Evolutionary conservation across 2,329 filamentous ascomycete species (phyloP).

Genomic region (Lojkania enalia): DNA sequence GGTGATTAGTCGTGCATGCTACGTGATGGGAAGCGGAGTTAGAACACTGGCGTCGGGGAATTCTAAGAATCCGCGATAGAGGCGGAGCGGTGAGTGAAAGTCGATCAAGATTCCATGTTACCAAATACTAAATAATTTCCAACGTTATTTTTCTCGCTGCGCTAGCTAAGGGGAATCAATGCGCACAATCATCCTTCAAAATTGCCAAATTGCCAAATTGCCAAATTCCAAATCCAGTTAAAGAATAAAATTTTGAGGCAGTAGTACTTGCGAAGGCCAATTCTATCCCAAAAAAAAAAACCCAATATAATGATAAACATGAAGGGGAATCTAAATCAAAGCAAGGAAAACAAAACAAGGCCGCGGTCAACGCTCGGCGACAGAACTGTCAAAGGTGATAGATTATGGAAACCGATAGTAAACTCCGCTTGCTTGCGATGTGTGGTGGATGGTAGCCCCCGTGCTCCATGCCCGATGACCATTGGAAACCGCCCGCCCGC

Average conservation of each 20-base stretch:
- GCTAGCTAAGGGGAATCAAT: constrained; percentile 7
- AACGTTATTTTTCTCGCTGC: too few species aligned
- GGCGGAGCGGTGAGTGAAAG: too few species aligned
- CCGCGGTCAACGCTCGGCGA: constrained; percentile 27
- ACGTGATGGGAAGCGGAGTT: too few species aligned
- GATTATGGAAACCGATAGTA: constrained; percentile 1
- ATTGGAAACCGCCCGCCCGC: constrained; percentile 19
- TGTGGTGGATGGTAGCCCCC: constrained; percentile 2
- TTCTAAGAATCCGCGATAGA: too few species aligned
- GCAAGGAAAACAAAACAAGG: constrained; percentile 9
- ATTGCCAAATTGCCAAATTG: too few species aligned
- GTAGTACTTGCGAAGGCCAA: background rate
- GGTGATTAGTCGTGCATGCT: too few species aligned
- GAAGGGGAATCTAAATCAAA: constrained; percentile 14
- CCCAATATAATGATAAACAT: constrained; percentile 8
- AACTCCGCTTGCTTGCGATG: constrained; percentile 1
- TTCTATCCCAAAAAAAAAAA: constrained; percentile 8
- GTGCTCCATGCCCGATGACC: constrained; percentile 7
- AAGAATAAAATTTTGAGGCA: background rate
- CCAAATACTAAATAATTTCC: too few species aligned
- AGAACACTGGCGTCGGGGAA: too few species aligned
- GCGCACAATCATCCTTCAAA: background rate
- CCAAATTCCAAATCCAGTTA: background rate
- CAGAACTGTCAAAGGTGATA: constrained; percentile 1
- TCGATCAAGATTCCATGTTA: too few species aligned